Conservation (phyloP, 2,329 filamentous ascomycete species). For the Lachnellula hyalina region DNA sequence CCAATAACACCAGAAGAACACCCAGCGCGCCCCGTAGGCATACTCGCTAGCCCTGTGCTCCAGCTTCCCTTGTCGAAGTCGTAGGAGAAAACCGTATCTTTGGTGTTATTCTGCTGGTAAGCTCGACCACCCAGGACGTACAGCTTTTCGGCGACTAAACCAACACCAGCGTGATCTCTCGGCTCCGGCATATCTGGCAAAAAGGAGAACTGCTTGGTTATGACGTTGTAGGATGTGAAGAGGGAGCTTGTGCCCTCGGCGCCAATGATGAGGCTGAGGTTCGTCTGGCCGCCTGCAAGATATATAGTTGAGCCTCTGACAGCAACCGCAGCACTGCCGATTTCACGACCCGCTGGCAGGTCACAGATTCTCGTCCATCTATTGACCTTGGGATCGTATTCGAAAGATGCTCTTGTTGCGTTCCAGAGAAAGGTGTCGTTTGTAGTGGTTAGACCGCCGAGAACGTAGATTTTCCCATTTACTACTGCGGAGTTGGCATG, state of each 20-base stretch:
- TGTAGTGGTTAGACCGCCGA: not conserved
- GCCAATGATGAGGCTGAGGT: slow-evolving; percentile 17
- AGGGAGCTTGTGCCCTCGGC: slow-evolving; percentile 20
- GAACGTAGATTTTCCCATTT: slow-evolving; percentile 4
- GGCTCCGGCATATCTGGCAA: slow-evolving; percentile 32
- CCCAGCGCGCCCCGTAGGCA: not conserved
- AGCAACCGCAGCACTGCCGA: slow-evolving; percentile 33
- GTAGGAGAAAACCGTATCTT: slow-evolving; percentile 33
- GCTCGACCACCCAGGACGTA: slow-evolving; percentile 28
- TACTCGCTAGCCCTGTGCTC: slow-evolving; percentile 19
- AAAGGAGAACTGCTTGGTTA: slow-evolving; percentile 23
- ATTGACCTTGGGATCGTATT: slow-evolving; percentile 8
- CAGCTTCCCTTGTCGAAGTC: slow-evolving; percentile 28
- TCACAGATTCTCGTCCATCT: slow-evolving; percentile 18
- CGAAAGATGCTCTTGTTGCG: slow-evolving; percentile 6
- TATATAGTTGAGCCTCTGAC: slow-evolving; percentile 31
- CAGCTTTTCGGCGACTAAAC: slow-evolving; percentile 31
- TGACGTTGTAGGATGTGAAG: slow-evolving; percentile 31
- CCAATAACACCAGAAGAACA: not conserved
- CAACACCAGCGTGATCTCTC: slow-evolving; percentile 33
- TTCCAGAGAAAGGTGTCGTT: not conserved
- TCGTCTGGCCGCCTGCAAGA: slow-evolving; percentile 36
- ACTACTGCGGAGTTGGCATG: slow-evolving; percentile 4
- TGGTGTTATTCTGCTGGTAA: slow-evolving; percentile 29
- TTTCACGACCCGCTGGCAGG: slow-evolving; percentile 26